Percentiles rank a stretch among this genome's conserved stretches.
Evolutionary conservation across 768 basidiomycete genomes (phyloP).

Genomic region (Hypholoma sublateritium): DNA sequence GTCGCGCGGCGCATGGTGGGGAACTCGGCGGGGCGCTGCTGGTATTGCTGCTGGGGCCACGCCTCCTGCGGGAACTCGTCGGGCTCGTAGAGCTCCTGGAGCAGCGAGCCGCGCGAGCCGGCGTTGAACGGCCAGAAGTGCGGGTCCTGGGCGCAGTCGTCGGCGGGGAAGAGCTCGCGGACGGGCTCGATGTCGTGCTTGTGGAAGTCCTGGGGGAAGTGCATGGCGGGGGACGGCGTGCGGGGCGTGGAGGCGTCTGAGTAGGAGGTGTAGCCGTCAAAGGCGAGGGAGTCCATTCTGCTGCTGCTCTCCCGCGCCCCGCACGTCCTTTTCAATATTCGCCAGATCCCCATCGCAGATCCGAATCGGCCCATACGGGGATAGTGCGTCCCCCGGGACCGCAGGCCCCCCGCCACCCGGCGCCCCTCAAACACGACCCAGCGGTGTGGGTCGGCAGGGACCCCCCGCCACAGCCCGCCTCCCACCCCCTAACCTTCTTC

Average conservation of each 20-base stretch:
- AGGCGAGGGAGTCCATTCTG: conserved; percentile 45
- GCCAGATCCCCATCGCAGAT: conserved; percentile 14
- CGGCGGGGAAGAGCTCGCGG: conserved; percentile 48
- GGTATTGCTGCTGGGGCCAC: conserved; percentile 28
- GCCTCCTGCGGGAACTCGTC: conserved; percentile 29
- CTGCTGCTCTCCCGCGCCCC: neutral
- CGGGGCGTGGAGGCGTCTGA: conserved; percentile 71
- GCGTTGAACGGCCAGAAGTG: conserved; percentile 32
- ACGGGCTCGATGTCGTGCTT: conserved; percentile 27
- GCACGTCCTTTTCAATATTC: conserved; percentile 2
- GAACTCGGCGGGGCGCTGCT: conserved; percentile 42
- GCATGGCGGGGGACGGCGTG: conserved; percentile 64
- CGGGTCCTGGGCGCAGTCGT: conserved; percentile 34
- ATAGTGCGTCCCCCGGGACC: conserved; percentile 24
- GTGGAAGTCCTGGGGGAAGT: conserved; percentile 22
- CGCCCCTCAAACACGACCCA: conserved; percentile 30
- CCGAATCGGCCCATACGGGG: conserved; percentile 21
- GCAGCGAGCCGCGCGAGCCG: conserved; percentile 46
- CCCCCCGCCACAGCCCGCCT: conserved; percentile 13
- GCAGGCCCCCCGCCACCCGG: conserved; percentile 24
- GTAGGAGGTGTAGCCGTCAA: conserved; percentile 65
- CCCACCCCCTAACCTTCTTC: neutral
- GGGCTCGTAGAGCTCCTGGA: conserved; percentile 72
- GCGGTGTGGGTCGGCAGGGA: conserved; percentile 28
- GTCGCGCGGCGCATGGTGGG: conserved; percentile 63